Evolutionary conservation across 78 protist genomes (phyloP).

Genomic region (Monosiga brevicollis): DNA sequence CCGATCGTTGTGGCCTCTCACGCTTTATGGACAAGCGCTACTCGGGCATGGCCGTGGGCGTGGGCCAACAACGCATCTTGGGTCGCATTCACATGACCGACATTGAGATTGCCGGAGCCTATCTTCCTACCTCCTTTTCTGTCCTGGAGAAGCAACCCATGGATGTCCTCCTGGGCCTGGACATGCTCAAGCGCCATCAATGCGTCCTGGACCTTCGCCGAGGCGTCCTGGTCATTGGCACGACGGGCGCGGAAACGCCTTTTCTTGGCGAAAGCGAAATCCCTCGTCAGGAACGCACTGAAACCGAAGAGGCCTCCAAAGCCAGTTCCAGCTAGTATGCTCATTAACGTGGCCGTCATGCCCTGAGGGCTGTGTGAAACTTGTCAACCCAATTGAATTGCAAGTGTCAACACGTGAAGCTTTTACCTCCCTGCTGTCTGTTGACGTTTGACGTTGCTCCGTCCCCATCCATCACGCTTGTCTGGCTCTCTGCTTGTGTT

Average conservation of each 20-base stretch:
- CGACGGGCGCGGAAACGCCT: constrained; percentile 22
- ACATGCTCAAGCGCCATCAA: constrained; percentile 38
- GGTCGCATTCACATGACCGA: constrained; percentile 43
- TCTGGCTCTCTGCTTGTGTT: no score
- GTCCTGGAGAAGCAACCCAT: constrained; percentile 27
- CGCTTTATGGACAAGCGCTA: constrained; percentile 24
- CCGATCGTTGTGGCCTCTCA: constrained; percentile 22
- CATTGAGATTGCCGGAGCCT: constrained; percentile 22
- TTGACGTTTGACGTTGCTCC: no score
- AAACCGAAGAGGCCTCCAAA: no score
- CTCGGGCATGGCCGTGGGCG: constrained; percentile 45
- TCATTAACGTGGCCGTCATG: no score
- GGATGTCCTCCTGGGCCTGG: constrained; percentile 53
- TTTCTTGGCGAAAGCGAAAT: constrained; percentile 23
- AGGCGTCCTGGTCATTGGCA: constrained; percentile 15
- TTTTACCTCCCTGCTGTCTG: no score
- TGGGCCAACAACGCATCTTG: constrained; percentile 36
- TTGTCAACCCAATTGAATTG: no score
- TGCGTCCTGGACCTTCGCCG: constrained; percentile 24
- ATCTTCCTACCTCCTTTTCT: constrained; percentile 21
- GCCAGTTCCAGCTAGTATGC: no score
- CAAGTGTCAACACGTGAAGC: no score
- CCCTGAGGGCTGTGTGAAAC: no score
- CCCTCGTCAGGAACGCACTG: no score
- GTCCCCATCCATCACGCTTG: no score